phyloP scores from a whole-genome alignment of 805 yeast genomes.

The Peterozyma toletana region DNA sequence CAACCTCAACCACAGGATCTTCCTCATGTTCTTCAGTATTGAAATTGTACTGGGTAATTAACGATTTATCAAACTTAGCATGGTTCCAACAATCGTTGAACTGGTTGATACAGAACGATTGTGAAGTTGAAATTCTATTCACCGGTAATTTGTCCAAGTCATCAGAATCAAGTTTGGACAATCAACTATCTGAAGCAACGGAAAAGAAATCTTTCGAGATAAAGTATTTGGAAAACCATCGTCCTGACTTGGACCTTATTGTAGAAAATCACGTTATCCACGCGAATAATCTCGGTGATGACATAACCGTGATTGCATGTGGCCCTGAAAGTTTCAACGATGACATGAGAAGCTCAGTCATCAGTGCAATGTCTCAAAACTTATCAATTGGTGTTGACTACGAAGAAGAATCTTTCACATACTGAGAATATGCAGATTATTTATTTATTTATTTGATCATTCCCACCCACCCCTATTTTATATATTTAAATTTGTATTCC shows the following conservation, averaged over 20 bases:
- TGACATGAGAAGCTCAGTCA: conserved; percentile 4
- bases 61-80: conserved; percentile 9
- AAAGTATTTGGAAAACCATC: too few species aligned
- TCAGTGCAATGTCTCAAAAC: not conserved
- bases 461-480: not conserved
- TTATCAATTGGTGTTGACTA: not conserved
- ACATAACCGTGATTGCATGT: conserved; percentile 5
- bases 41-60: conserved; percentile 15
- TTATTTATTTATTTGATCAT: not conserved
- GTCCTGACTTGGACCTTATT: too few species aligned
- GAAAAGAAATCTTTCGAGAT: too few species aligned
- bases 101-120: conserved; percentile 5
- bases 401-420: conserved; percentile 4
- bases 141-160: not conserved
- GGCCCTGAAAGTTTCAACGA: conserved; percentile 9
- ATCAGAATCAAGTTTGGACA: too few species aligned
- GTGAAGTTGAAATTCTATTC: conserved; percentile 9
- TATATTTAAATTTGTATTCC: not conserved
- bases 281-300: not conserved
- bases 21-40: not conserved
- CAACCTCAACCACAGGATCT: not conserved
- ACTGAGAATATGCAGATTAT: not conserved
- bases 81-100: conserved; percentile 10
- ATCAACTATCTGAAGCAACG: too few species aligned
- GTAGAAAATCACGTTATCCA: too few species aligned